A percentile compares a stretch with the other conserved stretches of the same genome.
Evolutionary conservation across 495 filamentous ascomycete genomes (phyloP).

Genomic region (Pseudevernia furfuracea): DNA sequence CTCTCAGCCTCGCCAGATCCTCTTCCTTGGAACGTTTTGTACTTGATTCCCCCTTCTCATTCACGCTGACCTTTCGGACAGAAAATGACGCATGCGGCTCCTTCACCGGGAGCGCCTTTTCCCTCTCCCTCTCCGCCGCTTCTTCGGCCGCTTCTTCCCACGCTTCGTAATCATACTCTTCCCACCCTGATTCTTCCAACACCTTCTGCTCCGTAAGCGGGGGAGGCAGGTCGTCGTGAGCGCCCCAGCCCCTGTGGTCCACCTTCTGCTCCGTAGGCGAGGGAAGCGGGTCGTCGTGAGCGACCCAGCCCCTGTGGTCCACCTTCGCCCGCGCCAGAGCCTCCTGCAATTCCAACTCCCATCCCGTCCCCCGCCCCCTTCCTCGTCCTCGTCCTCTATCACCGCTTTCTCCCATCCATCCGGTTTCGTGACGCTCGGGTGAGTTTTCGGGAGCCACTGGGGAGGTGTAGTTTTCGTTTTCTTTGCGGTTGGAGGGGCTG

Average conservation of each 20-base stretch:
- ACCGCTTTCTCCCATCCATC: too few relatives aligned
- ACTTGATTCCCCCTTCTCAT: too few relatives aligned
- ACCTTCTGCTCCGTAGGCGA: neutral
- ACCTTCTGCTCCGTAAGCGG: neutral
- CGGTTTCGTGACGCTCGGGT: too few relatives aligned
- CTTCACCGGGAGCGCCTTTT: neutral
- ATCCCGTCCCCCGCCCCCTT: neutral
- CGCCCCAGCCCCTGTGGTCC: neutral
- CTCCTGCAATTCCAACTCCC: neutral
- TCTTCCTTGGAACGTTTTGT: too few relatives aligned
- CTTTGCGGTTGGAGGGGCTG: too few relatives aligned
- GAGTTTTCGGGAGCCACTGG: too few relatives aligned
- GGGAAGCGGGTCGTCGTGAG: neutral
- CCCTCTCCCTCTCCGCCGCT: neutral
- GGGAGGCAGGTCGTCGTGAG: neutral
- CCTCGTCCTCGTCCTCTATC: neutral
- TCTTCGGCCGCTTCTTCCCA: neutral
- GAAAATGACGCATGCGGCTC: neutral
- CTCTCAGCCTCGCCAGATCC: neutral
- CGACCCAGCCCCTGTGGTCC: neutral
- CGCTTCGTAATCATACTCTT: neutral
- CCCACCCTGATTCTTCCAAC: neutral
- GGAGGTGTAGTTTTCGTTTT: too few relatives aligned
- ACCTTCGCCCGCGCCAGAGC: neutral
- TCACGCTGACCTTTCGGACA: too few relatives aligned